Base-by-base conservation (phyloP, 2,329 filamentous ascomycete genomes). In the Ophiostoma novo-ulmi region DNA sequence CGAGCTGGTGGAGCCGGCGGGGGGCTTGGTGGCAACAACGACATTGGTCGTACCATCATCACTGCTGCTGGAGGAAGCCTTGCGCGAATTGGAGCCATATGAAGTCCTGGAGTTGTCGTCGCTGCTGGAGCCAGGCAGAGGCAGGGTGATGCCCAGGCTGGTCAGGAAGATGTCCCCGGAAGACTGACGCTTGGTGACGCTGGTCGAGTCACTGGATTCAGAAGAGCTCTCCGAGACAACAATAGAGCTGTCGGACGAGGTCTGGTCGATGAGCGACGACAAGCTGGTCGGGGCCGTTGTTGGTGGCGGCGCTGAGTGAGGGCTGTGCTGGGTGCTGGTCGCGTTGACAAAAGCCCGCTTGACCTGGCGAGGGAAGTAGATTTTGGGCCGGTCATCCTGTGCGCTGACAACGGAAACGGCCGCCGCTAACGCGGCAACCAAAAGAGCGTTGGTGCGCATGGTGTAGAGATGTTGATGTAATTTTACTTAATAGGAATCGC, bases 331-430 rank as follows among this genome's bases (percentile, higher is more conserved):
- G 58, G 80, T 80, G 72, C 77, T 76, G n/a, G 82, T 83, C 17
- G 76, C 77, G 75, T 85, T 85, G 72, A 75, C 75, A 69, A 82
- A 80, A 71, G 84, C 80, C 70, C 85, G 82, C 79, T 84, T 87
- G 75, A 88, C 80, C 63, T 86, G 81, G 70, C 83, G 81, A 14
- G 86, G 86, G 73, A 85, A 88, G 77, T 87, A 88, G 75, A 87
- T 85, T 76, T 81, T 83, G 22, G 85, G 85, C 73, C 80, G 79
- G 48, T 65, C 71, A 44, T 82, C 78, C 70, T 83, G 80, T 31
- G 82, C 83, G 74, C 79, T 78, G 70, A 79, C 81, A n/a, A 80
- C 76, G 3, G 82, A 80, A 44, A 83, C 80, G 72, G 83, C 81
- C 72, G 85, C 78, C 74, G 82, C 82, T 75, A 86, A 75, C 26